These are phyloP conservation scores for Limonium bicolor DNA, from an alignment of 148 eudicot genomes.

Conservation along the genomic window DNA sequence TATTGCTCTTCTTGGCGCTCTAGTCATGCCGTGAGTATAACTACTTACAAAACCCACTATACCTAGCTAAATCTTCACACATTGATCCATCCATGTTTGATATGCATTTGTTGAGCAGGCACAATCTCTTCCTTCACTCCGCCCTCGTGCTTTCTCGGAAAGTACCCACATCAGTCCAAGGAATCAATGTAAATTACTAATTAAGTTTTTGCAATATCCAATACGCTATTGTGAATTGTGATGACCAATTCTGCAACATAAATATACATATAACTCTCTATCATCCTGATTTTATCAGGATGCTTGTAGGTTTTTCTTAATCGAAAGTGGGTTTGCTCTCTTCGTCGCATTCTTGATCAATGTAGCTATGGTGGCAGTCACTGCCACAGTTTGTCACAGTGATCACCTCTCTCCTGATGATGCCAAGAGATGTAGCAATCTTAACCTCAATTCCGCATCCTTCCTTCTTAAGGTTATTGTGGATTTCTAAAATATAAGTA, in stretches of 20 bases:
- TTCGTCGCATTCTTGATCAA: conserved; percentile 72
- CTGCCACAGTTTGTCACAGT: conserved; percentile 52
- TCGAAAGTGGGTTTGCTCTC: conserved; percentile 78
- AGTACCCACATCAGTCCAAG: conserved; percentile 39
- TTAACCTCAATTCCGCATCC: conserved; percentile 71
- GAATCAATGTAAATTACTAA: conserved; percentile 22
- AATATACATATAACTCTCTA: too few relatives aligned
- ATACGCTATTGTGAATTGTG: too few relatives aligned
- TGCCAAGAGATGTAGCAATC: conserved; percentile 29
- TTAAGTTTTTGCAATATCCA: too few relatives aligned
- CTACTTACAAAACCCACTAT: too few relatives aligned
- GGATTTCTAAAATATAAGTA: too few relatives aligned
- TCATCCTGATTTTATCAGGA: conserved; percentile 39
- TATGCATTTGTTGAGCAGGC: conserved; percentile 19
- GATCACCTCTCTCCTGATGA: conserved; percentile 15
- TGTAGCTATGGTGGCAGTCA: conserved; percentile 56
- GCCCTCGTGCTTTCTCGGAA: conserved; percentile 65
- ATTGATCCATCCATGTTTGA: too few relatives aligned
- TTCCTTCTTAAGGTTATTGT: conserved; percentile 79
- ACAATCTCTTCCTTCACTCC: conserved; percentile 72
- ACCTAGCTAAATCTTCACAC: too few relatives aligned
- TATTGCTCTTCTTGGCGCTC: conserved; percentile 59
- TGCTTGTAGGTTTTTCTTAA: conserved; percentile 67
- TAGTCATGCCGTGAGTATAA: conserved; percentile 54
- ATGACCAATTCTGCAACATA: too few relatives aligned